Conservation (phyloP, 1,284 basidiomycete genomes). For the Ustilago tritici region DNA sequence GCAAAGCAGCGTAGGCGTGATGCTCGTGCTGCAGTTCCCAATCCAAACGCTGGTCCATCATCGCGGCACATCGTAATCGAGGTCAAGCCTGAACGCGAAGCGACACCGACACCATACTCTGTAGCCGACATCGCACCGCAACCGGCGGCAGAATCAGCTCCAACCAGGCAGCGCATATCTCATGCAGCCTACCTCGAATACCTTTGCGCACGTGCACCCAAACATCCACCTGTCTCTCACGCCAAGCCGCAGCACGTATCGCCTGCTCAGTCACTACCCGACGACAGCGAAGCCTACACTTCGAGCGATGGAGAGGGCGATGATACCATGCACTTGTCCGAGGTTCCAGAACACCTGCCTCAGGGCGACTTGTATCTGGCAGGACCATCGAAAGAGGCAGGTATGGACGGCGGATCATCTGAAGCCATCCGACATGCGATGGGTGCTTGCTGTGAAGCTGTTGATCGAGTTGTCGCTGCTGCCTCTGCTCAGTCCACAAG, state of each 20-base stretch:
- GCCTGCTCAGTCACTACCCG: constrained; percentile 13
- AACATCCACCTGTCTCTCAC: constrained; percentile 30
- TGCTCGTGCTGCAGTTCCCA: not conserved
- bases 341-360: constrained; percentile 60
- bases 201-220: constrained; percentile 41
- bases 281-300: constrained; percentile 46
- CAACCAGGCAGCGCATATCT: constrained; percentile 18
- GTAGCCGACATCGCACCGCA: constrained; percentile 3
- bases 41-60: not conserved
- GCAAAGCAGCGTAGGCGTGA: constrained; percentile 33
- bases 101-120: constrained; percentile 25
- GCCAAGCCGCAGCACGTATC: constrained; percentile 14
- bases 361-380: constrained; percentile 67
- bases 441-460: constrained; percentile 63
- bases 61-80: not conserved
- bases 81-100: constrained; percentile 16
- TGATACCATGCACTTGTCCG: constrained; percentile 54
- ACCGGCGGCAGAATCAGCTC: not conserved
- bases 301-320: constrained; percentile 61
- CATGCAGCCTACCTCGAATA: constrained; percentile 47
- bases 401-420: constrained; percentile 57
- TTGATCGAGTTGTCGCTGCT: constrained; percentile 59
- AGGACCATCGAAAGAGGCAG: constrained; percentile 40
- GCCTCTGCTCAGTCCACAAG: not conserved
- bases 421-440: constrained; percentile 65